Evolutionary conservation across 208 protist genomes (phyloP), one percentile per base, ranked within the genome.

Genomic region (Tetramitus jugosus): DNA sequence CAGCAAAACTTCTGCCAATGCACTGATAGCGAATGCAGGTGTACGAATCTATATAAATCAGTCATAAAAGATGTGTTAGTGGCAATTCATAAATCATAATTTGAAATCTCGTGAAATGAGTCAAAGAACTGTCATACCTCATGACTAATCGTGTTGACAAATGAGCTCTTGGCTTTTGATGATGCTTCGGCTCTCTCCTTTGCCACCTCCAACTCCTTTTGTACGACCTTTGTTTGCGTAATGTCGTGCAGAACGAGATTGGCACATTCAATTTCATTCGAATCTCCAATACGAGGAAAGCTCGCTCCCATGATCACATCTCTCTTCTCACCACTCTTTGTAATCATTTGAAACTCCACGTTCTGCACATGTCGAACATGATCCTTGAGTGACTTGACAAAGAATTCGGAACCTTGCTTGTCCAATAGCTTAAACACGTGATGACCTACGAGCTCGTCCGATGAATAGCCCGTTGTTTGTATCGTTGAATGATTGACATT

Each of bases 81-180:
- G n/a, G n/a, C n/a, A n/a, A n/a, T 29, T 49, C 10, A 17, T 60
- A 82, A 43, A 14, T 72, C 13, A 35, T n/a, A 4, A 31, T 81
- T 42, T 33, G 45, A 65, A 20, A 77, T 69, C 0, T 80, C 84
- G 35, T 87, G 31, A 29, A 88, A 77, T 40, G 67, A 80, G 60
- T 83, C 78, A 67, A 88, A 65, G 17, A 85, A 85, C 2, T 85
- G 87, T n/a, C 85, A 43, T 29, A 88, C 60, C 82, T 87, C 85
- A 62, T 88, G 85, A 42, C 72, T 79, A 69, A 88, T 86, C 26
- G 29, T 76, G 4, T 76, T 74, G 1, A 88, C 49, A 53, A 88
- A 88, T 56, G 64, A 13, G 35, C 56, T 68, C 74, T 86, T 82
- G 6, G 82, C 76, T 46, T 84, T 53, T 23, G 33, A 52, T 10